phyloP scores from a whole-genome alignment of 768 basidiomycete genomes.

The Sistotremastrum niveocremeum region DNA sequence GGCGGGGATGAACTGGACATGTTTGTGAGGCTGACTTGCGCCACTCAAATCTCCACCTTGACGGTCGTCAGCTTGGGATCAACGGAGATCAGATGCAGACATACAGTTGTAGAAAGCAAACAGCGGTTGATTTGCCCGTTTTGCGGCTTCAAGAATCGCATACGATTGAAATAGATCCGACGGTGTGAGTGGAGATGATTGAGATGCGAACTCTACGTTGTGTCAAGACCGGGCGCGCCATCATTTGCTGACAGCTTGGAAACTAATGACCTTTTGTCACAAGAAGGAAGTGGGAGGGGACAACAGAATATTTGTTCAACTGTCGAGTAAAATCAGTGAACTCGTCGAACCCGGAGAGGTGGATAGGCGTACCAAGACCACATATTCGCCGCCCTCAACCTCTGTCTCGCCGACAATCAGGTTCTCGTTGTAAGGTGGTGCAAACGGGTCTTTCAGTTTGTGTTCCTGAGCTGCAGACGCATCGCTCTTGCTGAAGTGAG shows the following conservation, averaged over 20 bases:
- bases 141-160: constrained; percentile 55
- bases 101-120: constrained; percentile 89
- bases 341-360: background rate
- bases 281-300: constrained; percentile 77
- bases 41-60: constrained; percentile 67
- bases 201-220: constrained; percentile 52
- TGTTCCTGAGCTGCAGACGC: constrained; percentile 11
- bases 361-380: constrained; percentile 45
- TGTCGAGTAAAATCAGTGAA: constrained; percentile 16
- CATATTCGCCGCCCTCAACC: constrained; percentile 43
- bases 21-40: constrained; percentile 85
- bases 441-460: constrained; percentile 52
- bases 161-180: constrained; percentile 69
- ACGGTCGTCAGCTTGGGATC: background rate
- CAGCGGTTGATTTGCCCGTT: constrained; percentile 39
- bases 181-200: constrained; percentile 69
- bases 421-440: constrained; percentile 71
- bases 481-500: constrained; percentile 22
- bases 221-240: background rate
- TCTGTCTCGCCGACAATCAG: constrained; percentile 67
- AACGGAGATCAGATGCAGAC: constrained; percentile 10
- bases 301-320: constrained; percentile 81
- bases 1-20: constrained; percentile 73
- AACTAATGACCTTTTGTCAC: constrained; percentile 60
- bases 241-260: background rate